Evolutionary conservation across 306 rosid genomes (phyloP), one percentile per base, ranked within the genome.

Genomic region (Acacia melanoxylon): DNA sequence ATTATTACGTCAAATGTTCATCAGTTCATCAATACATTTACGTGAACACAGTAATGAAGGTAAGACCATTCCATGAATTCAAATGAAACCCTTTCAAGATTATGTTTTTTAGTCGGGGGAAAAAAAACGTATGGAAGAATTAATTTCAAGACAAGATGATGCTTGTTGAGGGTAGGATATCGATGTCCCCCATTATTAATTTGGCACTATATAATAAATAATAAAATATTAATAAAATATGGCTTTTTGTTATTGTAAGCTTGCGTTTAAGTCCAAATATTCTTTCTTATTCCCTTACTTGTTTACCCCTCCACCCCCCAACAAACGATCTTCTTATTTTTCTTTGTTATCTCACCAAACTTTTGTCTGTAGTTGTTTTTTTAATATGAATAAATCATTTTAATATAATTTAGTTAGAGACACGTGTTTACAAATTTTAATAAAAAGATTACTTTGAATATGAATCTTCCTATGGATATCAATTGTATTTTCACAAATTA

Each of bases 301-400:
- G n/a, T 56, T 12, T 40, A 66, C 63, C 27, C 24, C 29, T 41
- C 29, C 19, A 14, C 52, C 52, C n/a, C 76, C 49, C 56, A 72
- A 16, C 80, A 54, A 62, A 61, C 12, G 72, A 71, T 76, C 40
- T 80, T 22, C 62, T 49, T 37, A 5, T 14, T 2, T 72, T 72
- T 45, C 59, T 72, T 71, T 24, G 59, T 25, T 8, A 72, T 72
- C 41, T 44, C 68, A 77, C 85, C 82, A 81, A 80, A 48, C 40
- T 1, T 27, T 71, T 51, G 79, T 81, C 66, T 22, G 7, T 9
- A 19, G 67, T 31, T 51, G 68, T 42, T 31, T 27, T 67, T 67
- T 75, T 14, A 63, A 31, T 62, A 25, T 27, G 9, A 63, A 8
- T 63, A 15, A 14, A 63, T 29, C 7, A 1, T 2, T 29, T 63